Base-by-base conservation (phyloP, 2,329 filamentous ascomycete species). In the Epichloe brachyelytri region DNA sequence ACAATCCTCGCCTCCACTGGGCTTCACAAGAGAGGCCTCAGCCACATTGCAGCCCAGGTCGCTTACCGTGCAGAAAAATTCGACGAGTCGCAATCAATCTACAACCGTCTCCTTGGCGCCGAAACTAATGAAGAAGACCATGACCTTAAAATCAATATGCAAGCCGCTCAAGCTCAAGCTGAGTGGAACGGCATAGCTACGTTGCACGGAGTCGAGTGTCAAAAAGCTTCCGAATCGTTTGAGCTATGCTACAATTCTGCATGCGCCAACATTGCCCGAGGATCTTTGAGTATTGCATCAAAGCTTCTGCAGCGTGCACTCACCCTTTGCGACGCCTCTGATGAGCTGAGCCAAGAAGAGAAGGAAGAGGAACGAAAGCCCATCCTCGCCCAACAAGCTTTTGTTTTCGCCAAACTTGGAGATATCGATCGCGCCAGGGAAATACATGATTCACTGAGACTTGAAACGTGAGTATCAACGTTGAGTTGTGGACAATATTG, bases 161-260 rank as follows among this genome's bases (percentile, higher is more conserved):
- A 80, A 5, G 88, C 87, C 2, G 75, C 80, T 4, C 76, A 82
- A 59, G 84, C 86, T 15, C 87, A 93, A 67, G 68, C 86, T 12
- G 76, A 83, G 55, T 91, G 85, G 85, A 70, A 77, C 47, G 80
- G 80, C 4, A 70, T 71, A 46, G 75, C 60, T 15, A 53, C 58
- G 7, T 43, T 54, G 3, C 50, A 54, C 60, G 72, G 78, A 60
- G 71, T 76, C 8, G 68, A 69, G 6, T 70, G 75, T 53, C 79
- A 82, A 20, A 57, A 58, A 54, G 80, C 86, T 58, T 68, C 85
- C 26, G 85, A 89, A 55, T 79, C 83, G 2, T 93, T 93, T 58
- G 88, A 93, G 69, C 83, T 85, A 26, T 83, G 85, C 11, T 94
- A 87, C 69, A 94, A 94, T 65, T 77, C 80, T 22, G 87, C 86